phyloP scores from a whole-genome alignment of 2,329 filamentous ascomycete species.

The Botrytis hyacinthi region DNA sequence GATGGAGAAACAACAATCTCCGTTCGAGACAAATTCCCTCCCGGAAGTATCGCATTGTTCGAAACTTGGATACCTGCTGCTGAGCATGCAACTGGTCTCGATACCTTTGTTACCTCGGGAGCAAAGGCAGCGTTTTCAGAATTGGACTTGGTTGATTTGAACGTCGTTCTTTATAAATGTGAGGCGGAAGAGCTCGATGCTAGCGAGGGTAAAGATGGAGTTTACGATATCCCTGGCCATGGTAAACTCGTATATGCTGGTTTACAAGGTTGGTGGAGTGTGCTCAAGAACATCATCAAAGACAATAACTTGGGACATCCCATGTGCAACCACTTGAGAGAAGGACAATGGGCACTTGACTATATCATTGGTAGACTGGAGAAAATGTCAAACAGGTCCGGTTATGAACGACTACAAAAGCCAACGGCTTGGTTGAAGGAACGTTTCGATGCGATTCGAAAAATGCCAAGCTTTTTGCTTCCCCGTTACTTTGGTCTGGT shows the following conservation, averaged over 20 bases:
- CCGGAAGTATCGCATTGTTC: constrained; percentile 90
- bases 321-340: constrained; percentile 85
- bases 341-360: constrained; percentile 90
- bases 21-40: constrained; percentile 80
- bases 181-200: constrained; percentile 84
- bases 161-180: constrained; percentile 87
- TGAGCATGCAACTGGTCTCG: constrained; percentile 79
- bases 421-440: constrained; percentile 77
- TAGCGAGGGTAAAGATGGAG: constrained; percentile 78
- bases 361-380: constrained; percentile 80
- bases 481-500: constrained; percentile 92
- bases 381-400: constrained; percentile 61
- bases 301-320: constrained; percentile 93
- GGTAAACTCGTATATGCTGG: constrained; percentile 90
- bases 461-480: constrained; percentile 82
- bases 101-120: constrained; percentile 81
- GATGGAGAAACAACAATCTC: constrained; percentile 75
- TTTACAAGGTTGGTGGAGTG: constrained; percentile 98
- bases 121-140: constrained; percentile 74
- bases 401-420: constrained; percentile 60
- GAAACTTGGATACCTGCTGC: constrained; percentile 93
- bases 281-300: constrained; percentile 77
- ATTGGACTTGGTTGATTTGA: constrained; percentile 77
- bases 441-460: constrained; percentile 81
- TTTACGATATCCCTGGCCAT: constrained; percentile 80